Base-by-base conservation (phyloP, 1,284 basidiomycete species). In the Puccinia novopanici region DNA sequence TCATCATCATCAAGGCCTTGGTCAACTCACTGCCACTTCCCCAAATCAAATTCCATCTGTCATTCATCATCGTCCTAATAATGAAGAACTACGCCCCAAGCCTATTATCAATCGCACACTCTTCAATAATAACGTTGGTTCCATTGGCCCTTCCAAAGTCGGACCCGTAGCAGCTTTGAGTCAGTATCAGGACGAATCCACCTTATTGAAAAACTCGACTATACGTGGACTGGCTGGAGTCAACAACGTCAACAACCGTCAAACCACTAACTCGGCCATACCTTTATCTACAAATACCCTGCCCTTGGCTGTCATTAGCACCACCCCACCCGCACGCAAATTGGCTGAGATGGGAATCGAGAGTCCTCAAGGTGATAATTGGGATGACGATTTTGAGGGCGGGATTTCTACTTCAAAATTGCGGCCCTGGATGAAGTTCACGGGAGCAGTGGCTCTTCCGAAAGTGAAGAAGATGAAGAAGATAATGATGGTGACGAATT, bases 301-400 rank as follows among this genome's bases (percentile, higher is more conserved):
- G 13, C 79, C 70, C 3, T 27, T 82, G 6, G 81, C 82, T 0
- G 85, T 83, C 8, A 81, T 84, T 3, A 83, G 82, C 15, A 82
- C 82, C 6, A 82, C 80, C 4, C 82, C 84, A 27, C 81, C 84
- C 74, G 68, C 84, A 81, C 80, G 61, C 75, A 83, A 83, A 82
- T 57, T 84, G 83, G 81, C 87, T 85, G 83, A 87, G 84, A 63
- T 85, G 92, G 85, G 92, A 92, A 82, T 83, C 42, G 83, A 83
- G 68, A 84, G 84, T 57, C 81, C 82, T 82, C 91, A 93, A 84
- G 93, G 91, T 13, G 93, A 96, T 85, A 95, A 73, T 24, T 98
- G 96, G 95, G 96, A 99, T 84, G 93, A 94, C 83, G 96, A 99
- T 85, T 99, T 98, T 84, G 94, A 95, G 84, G 93, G 93, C 82